Evolutionary conservation across 805 yeast genomes (phyloP), one percentile per base, ranked within the genome.

Genomic region (Teunomyces pallodes): DNA sequence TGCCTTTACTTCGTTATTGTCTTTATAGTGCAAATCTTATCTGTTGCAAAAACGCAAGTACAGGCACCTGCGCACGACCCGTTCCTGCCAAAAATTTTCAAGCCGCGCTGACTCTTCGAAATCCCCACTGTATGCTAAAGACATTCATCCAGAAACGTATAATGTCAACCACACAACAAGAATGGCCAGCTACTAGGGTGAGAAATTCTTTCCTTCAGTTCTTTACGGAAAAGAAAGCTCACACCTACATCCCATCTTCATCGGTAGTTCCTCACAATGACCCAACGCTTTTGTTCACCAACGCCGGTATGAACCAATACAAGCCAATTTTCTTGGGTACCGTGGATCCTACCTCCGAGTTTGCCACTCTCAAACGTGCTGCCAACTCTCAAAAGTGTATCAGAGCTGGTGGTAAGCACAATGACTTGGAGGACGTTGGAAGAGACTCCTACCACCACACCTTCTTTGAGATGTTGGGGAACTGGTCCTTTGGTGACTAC

Each of bases 301-400:
- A 94, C 66, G 99, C 99, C 50, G 99, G 98, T 72, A 94, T 94
- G 99, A 94, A 94, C 74, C 99, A 94, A 76, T 94, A 91, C 72
- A 94, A 94, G 71, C 96, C 99, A 10, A 94, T 94, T 58, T 94
- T 94, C 68, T 76, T 91, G 62, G 99, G 99, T 47, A 91, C 97
- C 8, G 97, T 90, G 42, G 98, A 94, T 59, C 99, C 99, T 29
- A 76, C 92, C 17, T 84, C 94, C 39, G 94, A 90, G 43, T 87
- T 92, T 62, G 85, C 90, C 59, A 75, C 77, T 54, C 77, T 94
- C 69, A 89, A 86, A 64, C 81, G 97, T 57, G 97, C 99, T 43
- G 86, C 82, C 58, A 92, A 94, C 79, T 90, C 98, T 12, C 99
- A 94, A 66, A 94, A 94, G 70, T 94, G 98, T 80, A 92, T 94